phyloP scores from a whole-genome alignment of 208 protist species.

The Phytomonas francai region DNA sequence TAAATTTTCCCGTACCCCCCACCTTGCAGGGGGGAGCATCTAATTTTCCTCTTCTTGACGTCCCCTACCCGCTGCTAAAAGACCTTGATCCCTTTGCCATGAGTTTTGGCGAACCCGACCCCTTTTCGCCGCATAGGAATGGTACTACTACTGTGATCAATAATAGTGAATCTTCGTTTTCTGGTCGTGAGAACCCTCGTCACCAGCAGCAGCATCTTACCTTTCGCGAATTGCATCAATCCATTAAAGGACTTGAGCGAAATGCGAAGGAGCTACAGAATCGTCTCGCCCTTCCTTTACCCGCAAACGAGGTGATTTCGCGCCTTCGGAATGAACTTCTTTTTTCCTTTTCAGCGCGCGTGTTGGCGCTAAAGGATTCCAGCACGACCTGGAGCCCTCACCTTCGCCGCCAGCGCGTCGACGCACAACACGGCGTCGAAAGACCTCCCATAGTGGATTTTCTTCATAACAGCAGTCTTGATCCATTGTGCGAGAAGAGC shows the following conservation, averaged over 20 bases:
- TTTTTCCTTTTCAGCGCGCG: conserved; percentile 67
- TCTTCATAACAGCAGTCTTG: background rate
- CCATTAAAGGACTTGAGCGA: background rate
- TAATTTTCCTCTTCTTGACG: background rate
- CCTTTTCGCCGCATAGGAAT: background rate
- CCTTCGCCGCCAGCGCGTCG: background rate
- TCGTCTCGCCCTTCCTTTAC: conserved; percentile 33
- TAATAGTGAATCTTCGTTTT: background rate
- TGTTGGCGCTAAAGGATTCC: conserved; percentile 48
- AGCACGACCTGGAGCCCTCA: background rate
- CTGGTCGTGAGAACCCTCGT: too few relatives aligned
- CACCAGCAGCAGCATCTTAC: background rate
- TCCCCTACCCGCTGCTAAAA: background rate
- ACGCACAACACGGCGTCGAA: background rate
- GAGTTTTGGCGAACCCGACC: background rate
- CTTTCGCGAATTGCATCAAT: background rate
- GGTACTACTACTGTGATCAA: background rate
- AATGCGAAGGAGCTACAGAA: conserved; percentile 15
- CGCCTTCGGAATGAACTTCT: conserved; percentile 68
- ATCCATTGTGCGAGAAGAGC: too few relatives aligned
- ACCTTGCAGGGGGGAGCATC: background rate
- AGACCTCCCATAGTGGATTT: background rate
- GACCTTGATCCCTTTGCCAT: background rate
- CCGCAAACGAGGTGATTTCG: conserved; percentile 37
- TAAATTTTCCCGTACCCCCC: background rate